These are phyloP conservation scores for Fusarium sp. DNA, from an alignment of 2,329 filamentous ascomycete genomes.

Conservation along the genomic window DNA sequence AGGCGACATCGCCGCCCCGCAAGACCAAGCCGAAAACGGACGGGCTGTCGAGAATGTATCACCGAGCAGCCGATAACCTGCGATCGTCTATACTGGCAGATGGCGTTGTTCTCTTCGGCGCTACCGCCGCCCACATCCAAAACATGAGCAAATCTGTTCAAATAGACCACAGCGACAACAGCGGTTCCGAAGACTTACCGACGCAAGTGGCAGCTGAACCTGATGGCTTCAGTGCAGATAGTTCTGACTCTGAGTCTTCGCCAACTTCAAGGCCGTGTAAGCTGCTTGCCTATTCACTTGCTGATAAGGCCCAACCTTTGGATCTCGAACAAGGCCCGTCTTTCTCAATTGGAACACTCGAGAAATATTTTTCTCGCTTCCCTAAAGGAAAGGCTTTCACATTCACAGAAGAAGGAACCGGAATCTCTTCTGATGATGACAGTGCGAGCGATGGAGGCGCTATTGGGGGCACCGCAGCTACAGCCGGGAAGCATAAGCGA, in stretches of 20 bases:
- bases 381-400: slow-evolving; percentile 47
- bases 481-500: slow-evolving; percentile 3
- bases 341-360: slow-evolving; percentile 45
- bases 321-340: slow-evolving; percentile 45
- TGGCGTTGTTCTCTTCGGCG: slow-evolving; percentile 48
- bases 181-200: slow-evolving; percentile 34
- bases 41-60: slow-evolving; percentile 42
- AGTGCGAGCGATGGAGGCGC: slow-evolving; percentile 42
- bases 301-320: slow-evolving; percentile 39
- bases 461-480: neutral
- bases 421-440: slow-evolving; percentile 48
- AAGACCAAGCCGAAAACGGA: slow-evolving; percentile 29
- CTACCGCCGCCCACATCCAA: slow-evolving; percentile 39
- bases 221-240: slow-evolving; percentile 41
- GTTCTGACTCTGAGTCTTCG: slow-evolving; percentile 47
- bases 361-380: slow-evolving; percentile 47
- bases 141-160: slow-evolving; percentile 8
- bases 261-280: slow-evolving; percentile 44
- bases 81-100: slow-evolving; percentile 48
- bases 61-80: slow-evolving; percentile 45
- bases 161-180: slow-evolving; percentile 1
- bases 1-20: neutral
- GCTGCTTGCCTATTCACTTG: slow-evolving; percentile 45
- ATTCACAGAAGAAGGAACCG: slow-evolving; percentile 46
- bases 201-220: slow-evolving; percentile 28